Percentiles rank a stretch among this genome's conserved stretches.
Conservation (phyloP, 2,329 filamentous ascomycete genomes). For the Xylariaceae sp. region DNA sequence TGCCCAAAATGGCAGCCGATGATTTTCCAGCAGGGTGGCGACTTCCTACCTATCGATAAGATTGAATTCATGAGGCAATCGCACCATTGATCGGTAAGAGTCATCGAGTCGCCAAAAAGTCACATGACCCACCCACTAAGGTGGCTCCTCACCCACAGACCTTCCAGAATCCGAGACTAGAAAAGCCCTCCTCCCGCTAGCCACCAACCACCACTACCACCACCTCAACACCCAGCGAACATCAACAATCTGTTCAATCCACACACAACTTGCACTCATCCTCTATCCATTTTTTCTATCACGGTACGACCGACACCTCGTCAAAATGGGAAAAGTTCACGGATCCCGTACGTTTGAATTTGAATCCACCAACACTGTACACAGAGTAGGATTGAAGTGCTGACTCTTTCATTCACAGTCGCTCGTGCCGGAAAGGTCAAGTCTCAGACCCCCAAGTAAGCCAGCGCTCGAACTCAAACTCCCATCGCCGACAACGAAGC, state of each 20-base stretch:
- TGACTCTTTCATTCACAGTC: constrained; percentile 47
- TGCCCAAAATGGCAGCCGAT: no score
- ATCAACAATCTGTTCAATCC: constrained; percentile 12
- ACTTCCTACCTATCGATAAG: no score
- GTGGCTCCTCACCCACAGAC: constrained; percentile 7
- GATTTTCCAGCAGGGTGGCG: no score
- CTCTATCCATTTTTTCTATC: no score
- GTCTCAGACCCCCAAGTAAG: constrained; percentile 89
- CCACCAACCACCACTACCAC: constrained; percentile 5
- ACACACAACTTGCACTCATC: no score
- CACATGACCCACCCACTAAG: constrained; percentile 20
- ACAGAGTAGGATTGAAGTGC: neutral
- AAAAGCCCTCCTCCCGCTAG: constrained; percentile 5
- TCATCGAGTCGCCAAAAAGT: constrained; percentile 5
- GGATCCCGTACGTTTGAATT: constrained; percentile 1
- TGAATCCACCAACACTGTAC: constrained; percentile 2
- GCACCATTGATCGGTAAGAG: no score
- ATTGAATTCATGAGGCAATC: no score
- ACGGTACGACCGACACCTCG: constrained; percentile 22
- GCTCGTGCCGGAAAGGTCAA: constrained; percentile 90
- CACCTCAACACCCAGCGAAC: no score
- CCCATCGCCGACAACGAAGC: no score
- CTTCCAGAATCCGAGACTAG: constrained; percentile 3
- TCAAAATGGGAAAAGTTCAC: constrained; percentile 37
- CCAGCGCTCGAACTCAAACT: no score